Percentiles rank a stretch among this genome's conserved stretches.
Conservation (phyloP, 768 basidiomycete genomes). For the Pisolithus microcarpus region DNA sequence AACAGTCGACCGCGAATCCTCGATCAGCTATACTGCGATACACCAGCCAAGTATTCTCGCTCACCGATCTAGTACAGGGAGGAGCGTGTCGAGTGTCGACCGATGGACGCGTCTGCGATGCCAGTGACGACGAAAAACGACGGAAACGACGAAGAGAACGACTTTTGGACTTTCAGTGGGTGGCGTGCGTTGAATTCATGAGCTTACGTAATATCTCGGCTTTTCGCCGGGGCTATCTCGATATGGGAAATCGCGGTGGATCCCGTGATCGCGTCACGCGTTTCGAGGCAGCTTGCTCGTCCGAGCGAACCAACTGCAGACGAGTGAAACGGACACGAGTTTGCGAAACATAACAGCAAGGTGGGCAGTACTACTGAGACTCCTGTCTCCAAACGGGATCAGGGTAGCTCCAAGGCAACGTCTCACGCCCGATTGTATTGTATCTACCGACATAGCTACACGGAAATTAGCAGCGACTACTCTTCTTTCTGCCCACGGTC, state of each 20-base stretch:
- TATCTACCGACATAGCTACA: neutral
- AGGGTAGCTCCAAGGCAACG: neutral
- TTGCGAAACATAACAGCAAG: no score
- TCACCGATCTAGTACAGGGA: neutral
- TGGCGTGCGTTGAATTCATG: constrained; percentile 2
- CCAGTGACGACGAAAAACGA: neutral
- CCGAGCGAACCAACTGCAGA: neutral
- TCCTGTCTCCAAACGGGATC: neutral
- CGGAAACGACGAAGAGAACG: constrained; percentile 9
- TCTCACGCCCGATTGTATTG: neutral
- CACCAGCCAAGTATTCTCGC: neutral
- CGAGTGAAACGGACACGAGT: neutral
- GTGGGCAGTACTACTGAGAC: neutral
- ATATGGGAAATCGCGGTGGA: neutral
- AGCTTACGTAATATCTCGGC: constrained; percentile 19
- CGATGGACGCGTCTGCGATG: constrained; percentile 2
- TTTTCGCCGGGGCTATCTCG: neutral
- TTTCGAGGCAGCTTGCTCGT: neutral
- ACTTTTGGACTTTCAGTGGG: constrained; percentile 1
- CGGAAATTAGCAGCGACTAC: no score
- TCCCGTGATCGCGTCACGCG: constrained; percentile 27
- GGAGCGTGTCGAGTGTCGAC: neutral
- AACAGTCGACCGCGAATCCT: neutral
- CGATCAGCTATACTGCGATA: neutral
- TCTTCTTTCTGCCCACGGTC: no score